These are phyloP conservation scores for Bacidia rubella DNA, from an alignment of 495 filamentous ascomycete species.

Conservation along the genomic window DNA sequence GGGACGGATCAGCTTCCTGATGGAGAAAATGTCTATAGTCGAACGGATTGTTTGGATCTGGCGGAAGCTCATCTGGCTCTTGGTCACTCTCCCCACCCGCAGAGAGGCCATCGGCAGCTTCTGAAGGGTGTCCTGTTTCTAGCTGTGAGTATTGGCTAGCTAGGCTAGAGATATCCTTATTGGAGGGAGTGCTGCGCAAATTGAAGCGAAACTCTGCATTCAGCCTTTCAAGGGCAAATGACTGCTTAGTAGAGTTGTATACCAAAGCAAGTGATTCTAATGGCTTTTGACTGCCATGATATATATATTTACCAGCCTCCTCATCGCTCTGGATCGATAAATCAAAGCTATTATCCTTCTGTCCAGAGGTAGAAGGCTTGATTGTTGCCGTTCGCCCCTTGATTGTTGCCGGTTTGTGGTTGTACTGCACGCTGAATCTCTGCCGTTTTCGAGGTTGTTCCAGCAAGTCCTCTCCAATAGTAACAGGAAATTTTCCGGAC, in stretches of 20 bases:
- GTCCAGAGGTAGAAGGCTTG: slow-evolving; percentile 25
- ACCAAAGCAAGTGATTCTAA: slow-evolving; percentile 34
- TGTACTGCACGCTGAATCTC: slow-evolving; percentile 19
- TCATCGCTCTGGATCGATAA: slow-evolving; percentile 38
- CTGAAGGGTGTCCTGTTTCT: slow-evolving; percentile 26
- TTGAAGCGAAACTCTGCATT: slow-evolving; percentile 43
- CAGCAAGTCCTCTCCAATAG: slow-evolving; percentile 12
- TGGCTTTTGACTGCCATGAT: slow-evolving; percentile 37
- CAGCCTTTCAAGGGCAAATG: slow-evolving; percentile 38
- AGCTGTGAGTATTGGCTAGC: slow-evolving; percentile 34
- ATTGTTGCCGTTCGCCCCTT: slow-evolving; percentile 29
- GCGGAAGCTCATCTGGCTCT: slow-evolving; percentile 27
- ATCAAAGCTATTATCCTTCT: slow-evolving; percentile 31
- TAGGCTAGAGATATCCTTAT: slow-evolving; percentile 32
- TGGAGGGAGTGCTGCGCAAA: slow-evolving; percentile 33
- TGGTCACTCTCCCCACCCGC: slow-evolving; percentile 29
- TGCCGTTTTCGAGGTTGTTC: slow-evolving; percentile 8
- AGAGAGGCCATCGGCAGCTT: slow-evolving; percentile 28
- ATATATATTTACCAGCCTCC: slow-evolving; percentile 34
- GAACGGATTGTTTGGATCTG: slow-evolving; percentile 42
- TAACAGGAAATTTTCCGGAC: slow-evolving; percentile 12
- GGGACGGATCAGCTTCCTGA: slow-evolving; percentile 7
- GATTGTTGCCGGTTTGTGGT: slow-evolving; percentile 39
- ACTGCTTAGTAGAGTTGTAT: slow-evolving; percentile 37
- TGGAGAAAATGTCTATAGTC: slow-evolving; percentile 45